Evolutionary conservation across 2,329 filamentous ascomycete species (phyloP).

Genomic region (Endocalyx cinctus): DNA sequence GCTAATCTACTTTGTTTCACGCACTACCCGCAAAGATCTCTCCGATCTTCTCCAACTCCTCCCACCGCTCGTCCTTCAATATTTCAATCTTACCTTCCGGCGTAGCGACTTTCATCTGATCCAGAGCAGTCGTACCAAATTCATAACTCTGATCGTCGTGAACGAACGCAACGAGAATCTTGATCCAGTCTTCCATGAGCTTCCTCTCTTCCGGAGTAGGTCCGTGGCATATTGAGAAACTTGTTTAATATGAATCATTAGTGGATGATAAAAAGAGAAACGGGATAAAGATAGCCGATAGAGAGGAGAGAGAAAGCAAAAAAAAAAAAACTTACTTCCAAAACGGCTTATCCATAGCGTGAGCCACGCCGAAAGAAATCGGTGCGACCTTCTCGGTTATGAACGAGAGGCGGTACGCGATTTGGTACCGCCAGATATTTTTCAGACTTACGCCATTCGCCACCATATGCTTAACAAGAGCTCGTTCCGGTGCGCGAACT

Average conservation of each 20-base stretch:
- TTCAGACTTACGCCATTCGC: slow-evolving; percentile 27
- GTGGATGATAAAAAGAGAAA: too few species aligned
- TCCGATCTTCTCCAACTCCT: slow-evolving; percentile 24
- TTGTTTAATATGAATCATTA: background rate
- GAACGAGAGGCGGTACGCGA: slow-evolving; percentile 37
- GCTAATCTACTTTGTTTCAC: too few species aligned
- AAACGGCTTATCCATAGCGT: slow-evolving; percentile 38
- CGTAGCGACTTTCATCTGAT: slow-evolving; percentile 33
- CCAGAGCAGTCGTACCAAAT: slow-evolving; percentile 29
- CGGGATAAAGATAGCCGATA: too few species aligned
- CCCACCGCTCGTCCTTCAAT: slow-evolving; percentile 31
- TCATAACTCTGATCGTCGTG: slow-evolving; percentile 22
- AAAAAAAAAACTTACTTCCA: slow-evolving; percentile 35
- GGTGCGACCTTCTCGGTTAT: slow-evolving; percentile 35
- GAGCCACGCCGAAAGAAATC: slow-evolving; percentile 26
- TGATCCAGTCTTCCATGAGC: slow-evolving; percentile 35
- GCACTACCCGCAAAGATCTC: slow-evolving; percentile 25
- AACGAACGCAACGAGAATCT: slow-evolving; percentile 33
- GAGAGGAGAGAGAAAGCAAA: too few species aligned
- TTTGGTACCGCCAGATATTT: slow-evolving; percentile 38
- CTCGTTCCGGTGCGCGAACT: slow-evolving; percentile 32
- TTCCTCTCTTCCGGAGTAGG: slow-evolving; percentile 28
- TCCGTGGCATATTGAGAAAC: slow-evolving; percentile 35
- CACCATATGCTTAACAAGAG: slow-evolving; percentile 25
- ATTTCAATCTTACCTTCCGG: slow-evolving; percentile 28